A percentile compares a stretch with the other conserved stretches of the same genome.
phyloP scores from a whole-genome alignment of 2,329 filamentous ascomycete genomes.

The Alternaria longipes region DNA sequence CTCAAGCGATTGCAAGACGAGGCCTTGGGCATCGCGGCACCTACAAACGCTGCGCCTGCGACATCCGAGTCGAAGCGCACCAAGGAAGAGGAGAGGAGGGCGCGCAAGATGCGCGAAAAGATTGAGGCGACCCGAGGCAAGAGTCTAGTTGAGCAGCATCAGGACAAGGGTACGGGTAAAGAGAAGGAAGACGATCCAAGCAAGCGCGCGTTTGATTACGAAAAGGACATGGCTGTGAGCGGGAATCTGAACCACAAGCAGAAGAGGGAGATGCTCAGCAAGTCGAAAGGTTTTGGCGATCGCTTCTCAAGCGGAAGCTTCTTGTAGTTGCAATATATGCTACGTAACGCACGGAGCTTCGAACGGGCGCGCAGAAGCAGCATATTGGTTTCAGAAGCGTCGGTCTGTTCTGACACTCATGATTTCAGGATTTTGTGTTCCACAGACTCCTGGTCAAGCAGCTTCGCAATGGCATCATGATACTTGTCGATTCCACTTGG shows the following conservation, averaged over 20 bases:
- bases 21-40: constrained; percentile 74
- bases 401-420: neutral
- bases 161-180: constrained; percentile 60
- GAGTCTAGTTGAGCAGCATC: constrained; percentile 59
- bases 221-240: constrained; percentile 90
- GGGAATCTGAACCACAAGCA: constrained; percentile 76
- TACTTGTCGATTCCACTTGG: neutral
- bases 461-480: neutral
- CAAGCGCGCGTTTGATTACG: constrained; percentile 84
- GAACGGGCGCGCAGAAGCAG: too few species aligned
- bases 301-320: constrained; percentile 79
- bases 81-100: constrained; percentile 57
- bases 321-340: constrained; percentile 49
- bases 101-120: constrained; percentile 65
- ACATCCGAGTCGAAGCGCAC: constrained; percentile 43
- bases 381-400: too few species aligned
- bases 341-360: neutral
- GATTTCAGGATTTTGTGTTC: neutral
- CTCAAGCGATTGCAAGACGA: constrained; percentile 80
- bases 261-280: constrained; percentile 79
- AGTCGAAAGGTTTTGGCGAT: constrained; percentile 81
- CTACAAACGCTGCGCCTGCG: constrained; percentile 41
- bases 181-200: constrained; percentile 88
- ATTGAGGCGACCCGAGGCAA: constrained; percentile 56
- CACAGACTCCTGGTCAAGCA: neutral